These are phyloP conservation scores for Tylopilus sp. DNA, from an alignment of 1,284 basidiomycete genomes.

Conservation along the genomic window DNA sequence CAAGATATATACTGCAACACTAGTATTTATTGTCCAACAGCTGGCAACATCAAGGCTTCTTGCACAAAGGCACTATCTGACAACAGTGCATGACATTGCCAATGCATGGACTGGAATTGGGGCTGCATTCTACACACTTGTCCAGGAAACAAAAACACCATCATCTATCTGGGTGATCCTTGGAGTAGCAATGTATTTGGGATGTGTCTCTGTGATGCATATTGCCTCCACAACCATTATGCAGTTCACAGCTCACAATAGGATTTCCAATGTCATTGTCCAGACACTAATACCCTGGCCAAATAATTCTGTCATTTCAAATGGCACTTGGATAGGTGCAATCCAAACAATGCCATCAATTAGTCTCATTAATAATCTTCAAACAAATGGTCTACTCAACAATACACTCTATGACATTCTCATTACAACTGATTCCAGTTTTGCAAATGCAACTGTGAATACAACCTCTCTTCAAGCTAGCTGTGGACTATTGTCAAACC, in stretches of 20 bases:
- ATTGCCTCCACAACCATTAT: conserved; percentile 14
- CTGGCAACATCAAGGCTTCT: conserved; percentile 3
- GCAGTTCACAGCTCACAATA: conserved; percentile 13
- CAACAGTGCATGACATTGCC: conserved; percentile 9
- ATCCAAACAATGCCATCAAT: background rate
- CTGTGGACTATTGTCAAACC: conserved; percentile 10
- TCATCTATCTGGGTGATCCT: conserved; percentile 3
- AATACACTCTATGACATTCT: conserved; percentile 3
- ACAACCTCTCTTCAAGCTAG: background rate
- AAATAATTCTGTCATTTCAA: background rate
- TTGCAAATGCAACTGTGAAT: conserved; percentile 9
- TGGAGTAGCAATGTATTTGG: conserved; percentile 9
- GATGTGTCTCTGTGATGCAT: conserved; percentile 8
- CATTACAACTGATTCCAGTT: background rate
- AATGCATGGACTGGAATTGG: conserved; percentile 11
- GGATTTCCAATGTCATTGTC: background rate
- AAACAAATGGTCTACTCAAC: conserved; percentile 4
- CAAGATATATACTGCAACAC: conserved; percentile 12
- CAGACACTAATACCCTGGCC: conserved; percentile 1
- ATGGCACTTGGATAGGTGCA: background rate
- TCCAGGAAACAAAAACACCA: background rate
- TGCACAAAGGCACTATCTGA: background rate
- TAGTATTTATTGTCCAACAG: conserved; percentile 8
- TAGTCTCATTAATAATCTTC: background rate
- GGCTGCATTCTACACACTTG: background rate